A percentile compares a stretch with the other conserved stretches of the same genome.
These are phyloP conservation scores for Penicillium coprophilum DNA, from an alignment of 495 filamentous ascomycete genomes.

Conservation along the genomic window DNA sequence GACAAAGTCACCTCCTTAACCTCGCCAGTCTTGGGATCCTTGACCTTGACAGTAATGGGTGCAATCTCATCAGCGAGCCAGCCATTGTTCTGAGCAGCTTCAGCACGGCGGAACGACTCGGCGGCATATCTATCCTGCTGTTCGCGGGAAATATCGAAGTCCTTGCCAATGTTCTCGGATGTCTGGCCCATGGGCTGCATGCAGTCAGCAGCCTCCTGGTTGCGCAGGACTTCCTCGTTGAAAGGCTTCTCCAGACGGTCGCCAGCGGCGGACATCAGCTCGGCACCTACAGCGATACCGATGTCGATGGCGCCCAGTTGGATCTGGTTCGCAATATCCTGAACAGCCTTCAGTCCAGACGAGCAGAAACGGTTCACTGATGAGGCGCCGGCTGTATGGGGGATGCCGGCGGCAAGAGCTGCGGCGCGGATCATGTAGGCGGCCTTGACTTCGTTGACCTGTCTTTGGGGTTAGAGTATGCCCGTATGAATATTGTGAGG, in stretches of 20 bases:
- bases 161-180: constrained; percentile 89
- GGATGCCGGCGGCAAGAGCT: constrained; percentile 87
- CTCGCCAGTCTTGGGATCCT: constrained; percentile 79
- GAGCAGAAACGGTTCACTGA: constrained; percentile 95
- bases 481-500: not conserved
- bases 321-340: constrained; percentile 93
- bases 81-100: constrained; percentile 87
- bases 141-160: constrained; percentile 82
- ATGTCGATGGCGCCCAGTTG: constrained; percentile 74
- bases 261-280: constrained; percentile 76
- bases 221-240: constrained; percentile 70
- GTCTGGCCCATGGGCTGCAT: constrained; percentile 98
- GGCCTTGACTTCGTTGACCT: constrained; percentile 84
- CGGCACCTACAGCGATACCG: constrained; percentile 84
- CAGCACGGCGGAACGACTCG: constrained; percentile 82
- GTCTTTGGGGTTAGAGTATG: constrained; percentile 6
- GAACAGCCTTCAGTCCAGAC: constrained; percentile 90
- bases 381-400: constrained; percentile 78
- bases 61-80: constrained; percentile 95
- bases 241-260: constrained; percentile 70
- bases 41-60: constrained; percentile 76
- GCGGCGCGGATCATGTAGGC: constrained; percentile 89
- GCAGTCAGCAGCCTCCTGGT: constrained; percentile 80
- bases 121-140: constrained; percentile 81
- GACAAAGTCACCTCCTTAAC: constrained; percentile 72